These are phyloP conservation scores for Eucalyptus erythrocorys DNA, from an alignment of 345 rosid species.

Conservation along the genomic window DNA sequence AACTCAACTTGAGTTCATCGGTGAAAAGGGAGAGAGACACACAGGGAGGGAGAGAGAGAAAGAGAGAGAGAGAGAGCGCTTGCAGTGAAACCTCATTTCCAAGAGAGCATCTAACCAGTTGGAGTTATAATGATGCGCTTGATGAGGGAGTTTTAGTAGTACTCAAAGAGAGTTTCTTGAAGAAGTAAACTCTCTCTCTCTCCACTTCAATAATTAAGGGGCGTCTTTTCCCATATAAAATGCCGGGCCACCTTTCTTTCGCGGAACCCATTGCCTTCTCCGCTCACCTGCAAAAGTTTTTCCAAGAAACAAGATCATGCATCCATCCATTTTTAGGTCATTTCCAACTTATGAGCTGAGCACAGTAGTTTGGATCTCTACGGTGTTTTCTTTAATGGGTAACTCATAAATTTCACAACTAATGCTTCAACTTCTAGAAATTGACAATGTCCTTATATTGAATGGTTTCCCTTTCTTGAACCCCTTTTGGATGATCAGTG, in stretches of 20 bases:
- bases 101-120: slow-evolving; percentile 13
- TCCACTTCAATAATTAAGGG: slow-evolving; percentile 1
- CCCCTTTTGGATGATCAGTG: neutral
- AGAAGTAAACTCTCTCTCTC: neutral
- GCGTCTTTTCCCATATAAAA: slow-evolving; percentile 53
- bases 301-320: slow-evolving; percentile 11
- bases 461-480: neutral
- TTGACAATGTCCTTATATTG: neutral
- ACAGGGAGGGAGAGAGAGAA: neutral
- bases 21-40: neutral
- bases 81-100: slow-evolving; percentile 8
- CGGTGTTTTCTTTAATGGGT: neutral
- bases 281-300: slow-evolving; percentile 39
- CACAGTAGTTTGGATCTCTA: neutral
- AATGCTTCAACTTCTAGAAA: slow-evolving; percentile 12
- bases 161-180: neutral
- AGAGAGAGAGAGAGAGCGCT: neutral
- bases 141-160: neutral
- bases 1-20: neutral
- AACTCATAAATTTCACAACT: slow-evolving; percentile 22
- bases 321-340: slow-evolving; percentile 4
- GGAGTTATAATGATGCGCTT: neutral
- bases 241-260: slow-evolving; percentile 69
- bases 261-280: slow-evolving; percentile 47
- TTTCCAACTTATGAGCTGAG: neutral